Conservation (phyloP, 202 grass and related monocot genomes). For the Saccharum hybrid region DNA sequence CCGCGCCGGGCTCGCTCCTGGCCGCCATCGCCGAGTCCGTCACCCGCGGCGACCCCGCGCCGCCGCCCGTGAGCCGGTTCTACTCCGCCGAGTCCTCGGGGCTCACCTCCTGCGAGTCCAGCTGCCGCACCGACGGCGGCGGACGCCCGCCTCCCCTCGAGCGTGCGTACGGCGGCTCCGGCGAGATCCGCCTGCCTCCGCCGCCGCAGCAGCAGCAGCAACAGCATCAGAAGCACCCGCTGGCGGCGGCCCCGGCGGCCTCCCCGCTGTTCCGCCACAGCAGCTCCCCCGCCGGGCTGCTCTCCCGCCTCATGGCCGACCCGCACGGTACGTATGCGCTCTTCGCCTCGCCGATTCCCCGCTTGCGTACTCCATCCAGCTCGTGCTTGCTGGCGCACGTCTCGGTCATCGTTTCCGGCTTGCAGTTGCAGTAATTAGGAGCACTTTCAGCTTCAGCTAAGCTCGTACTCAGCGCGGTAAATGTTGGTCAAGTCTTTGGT, state of each 20-base stretch:
- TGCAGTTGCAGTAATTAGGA: neutral
- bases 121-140: slow-evolving; percentile 46
- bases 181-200: slow-evolving; percentile 54
- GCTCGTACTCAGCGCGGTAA: neutral
- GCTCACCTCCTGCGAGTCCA: slow-evolving; percentile 80
- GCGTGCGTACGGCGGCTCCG: slow-evolving; percentile 51
- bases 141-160: slow-evolving; percentile 3
- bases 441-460: neutral
- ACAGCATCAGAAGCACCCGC: neutral
- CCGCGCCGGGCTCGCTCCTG: slow-evolving; percentile 71
- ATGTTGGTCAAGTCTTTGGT: neutral
- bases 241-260: neutral
- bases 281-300: slow-evolving; percentile 83
- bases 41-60: neutral
- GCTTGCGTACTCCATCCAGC: too few species aligned
- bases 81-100: slow-evolving; percentile 66
- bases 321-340: slow-evolving; percentile 56
- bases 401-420: neutral
- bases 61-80: slow-evolving; percentile 55
- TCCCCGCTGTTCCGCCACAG: slow-evolving; percentile 70
- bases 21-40: slow-evolving; percentile 65
- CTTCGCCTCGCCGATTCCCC: neutral
- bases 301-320: slow-evolving; percentile 78
- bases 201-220: neutral
- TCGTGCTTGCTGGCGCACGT: neutral